Conservation (phyloP, 805 yeast genomes). For the Wickerhamomyces hampshirensis region DNA sequence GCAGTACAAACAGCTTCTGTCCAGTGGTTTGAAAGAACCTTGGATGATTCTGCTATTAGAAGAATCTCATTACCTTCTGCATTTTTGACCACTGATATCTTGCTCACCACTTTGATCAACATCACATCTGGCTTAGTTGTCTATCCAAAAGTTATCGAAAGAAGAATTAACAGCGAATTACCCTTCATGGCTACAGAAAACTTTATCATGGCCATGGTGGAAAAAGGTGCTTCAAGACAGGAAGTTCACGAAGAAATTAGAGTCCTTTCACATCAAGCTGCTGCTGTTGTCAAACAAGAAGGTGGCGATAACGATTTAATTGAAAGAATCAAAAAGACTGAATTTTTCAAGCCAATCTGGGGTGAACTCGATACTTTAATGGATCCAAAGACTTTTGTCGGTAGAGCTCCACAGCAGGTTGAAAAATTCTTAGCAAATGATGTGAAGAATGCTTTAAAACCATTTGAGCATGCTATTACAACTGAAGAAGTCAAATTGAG, state of each 20-base stretch:
- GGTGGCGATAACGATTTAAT: constrained; percentile 98
- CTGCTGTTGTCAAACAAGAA: constrained; percentile 93
- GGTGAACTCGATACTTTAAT: constrained; percentile 71
- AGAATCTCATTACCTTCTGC: constrained; percentile 96
- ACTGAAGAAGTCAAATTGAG: constrained; percentile 69
- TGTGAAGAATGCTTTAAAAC: constrained; percentile 76
- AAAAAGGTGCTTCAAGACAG: constrained; percentile 95
- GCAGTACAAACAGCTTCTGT: constrained; percentile 96
- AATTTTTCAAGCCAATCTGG: constrained; percentile 88
- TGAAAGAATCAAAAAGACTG: constrained; percentile 73
- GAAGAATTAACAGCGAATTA: constrained; percentile 89
- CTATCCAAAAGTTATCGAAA: constrained; percentile 96
- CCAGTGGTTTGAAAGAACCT: constrained; percentile 99
- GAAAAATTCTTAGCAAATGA: constrained; percentile 85
- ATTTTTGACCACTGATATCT: constrained; percentile 91
- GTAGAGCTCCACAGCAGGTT: constrained; percentile 98
- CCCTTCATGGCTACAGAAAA: constrained; percentile 99
- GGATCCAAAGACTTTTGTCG: constrained; percentile 92
- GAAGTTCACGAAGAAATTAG: constrained; percentile 97
- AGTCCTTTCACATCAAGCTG: constrained; percentile 95
- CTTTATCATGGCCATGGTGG: constrained; percentile 99
- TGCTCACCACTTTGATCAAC: constrained; percentile 83
- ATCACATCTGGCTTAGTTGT: constrained; percentile 95
- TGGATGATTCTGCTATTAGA: constrained; percentile 97
- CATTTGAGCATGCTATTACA: constrained; percentile 55